Conservation (phyloP, 805 yeast genomes). For the Kregervanrija delftensis region DNA sequence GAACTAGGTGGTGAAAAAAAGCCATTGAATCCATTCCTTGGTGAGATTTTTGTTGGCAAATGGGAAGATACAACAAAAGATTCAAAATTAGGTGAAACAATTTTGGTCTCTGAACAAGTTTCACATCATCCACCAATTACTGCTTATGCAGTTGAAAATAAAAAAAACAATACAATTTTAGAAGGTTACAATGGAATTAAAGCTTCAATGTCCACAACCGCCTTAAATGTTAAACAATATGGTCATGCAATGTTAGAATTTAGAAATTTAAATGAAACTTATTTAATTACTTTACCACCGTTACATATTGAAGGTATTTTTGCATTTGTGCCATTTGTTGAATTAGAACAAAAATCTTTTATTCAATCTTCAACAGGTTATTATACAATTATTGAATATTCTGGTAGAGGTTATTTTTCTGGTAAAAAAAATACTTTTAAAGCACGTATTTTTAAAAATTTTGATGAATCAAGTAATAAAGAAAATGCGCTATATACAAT, state of each 20-base stretch:
- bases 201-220: constrained; percentile 70
- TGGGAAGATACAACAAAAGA: constrained; percentile 56
- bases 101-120: constrained; percentile 83
- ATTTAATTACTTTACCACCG: constrained; percentile 84
- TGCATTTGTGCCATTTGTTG: constrained; percentile 90
- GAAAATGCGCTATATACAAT: constrained; percentile 72
- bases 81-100: constrained; percentile 62
- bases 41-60: constrained; percentile 88
- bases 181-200: constrained; percentile 89
- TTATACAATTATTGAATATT: constrained; percentile 63
- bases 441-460: constrained; percentile 65
- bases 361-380: constrained; percentile 81
- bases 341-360: constrained; percentile 81
- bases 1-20: constrained; percentile 93
- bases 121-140: constrained; percentile 97
- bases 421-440: constrained; percentile 93
- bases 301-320: constrained; percentile 91
- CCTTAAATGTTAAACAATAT: constrained; percentile 80
- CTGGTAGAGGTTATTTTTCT: constrained; percentile 91
- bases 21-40: constrained; percentile 93
- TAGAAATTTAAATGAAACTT: constrained; percentile 57
- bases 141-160: constrained; percentile 80
- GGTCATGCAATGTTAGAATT: constrained; percentile 81
- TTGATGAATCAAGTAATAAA: constrained; percentile 39
- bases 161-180: constrained; percentile 56